phyloP scores from a whole-genome alignment of 257 asterid genomes.

The Capsicum pubescens region DNA sequence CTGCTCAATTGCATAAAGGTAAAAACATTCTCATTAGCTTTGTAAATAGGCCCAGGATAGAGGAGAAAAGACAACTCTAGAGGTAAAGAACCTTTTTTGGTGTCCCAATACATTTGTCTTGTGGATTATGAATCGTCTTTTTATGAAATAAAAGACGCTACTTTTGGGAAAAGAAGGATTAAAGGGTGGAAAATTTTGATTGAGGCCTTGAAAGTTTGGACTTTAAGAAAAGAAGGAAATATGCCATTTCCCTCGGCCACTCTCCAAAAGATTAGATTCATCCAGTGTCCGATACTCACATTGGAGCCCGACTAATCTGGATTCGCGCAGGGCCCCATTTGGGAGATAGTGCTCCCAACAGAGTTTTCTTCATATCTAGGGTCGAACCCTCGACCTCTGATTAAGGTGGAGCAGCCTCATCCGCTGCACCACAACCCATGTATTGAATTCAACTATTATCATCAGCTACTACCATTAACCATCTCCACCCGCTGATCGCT shows the following conservation, averaged over 20 bases:
- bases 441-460: too few species aligned
- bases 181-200: conserved; percentile 13
- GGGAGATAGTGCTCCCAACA: too few species aligned
- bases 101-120: background rate
- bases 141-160: background rate
- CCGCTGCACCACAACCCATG: too few species aligned
- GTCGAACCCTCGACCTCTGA: too few species aligned
- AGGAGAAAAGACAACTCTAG: conserved; percentile 16
- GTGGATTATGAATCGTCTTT: background rate
- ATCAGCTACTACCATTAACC: background rate
- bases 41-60: background rate
- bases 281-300: too few species aligned
- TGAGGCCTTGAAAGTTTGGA: background rate
- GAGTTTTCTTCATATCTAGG: too few species aligned
- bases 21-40: background rate
- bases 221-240: conserved; percentile 17
- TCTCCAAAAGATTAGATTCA: too few species aligned
- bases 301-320: too few species aligned
- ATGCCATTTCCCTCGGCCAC: background rate
- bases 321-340: too few species aligned
- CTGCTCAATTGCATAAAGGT: background rate
- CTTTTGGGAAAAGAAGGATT: background rate
- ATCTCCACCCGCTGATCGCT: background rate
- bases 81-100: background rate
- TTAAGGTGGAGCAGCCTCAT: too few species aligned